Conservation (phyloP, 768 basidiomycete genomes). For the Termitomyces sp. region DNA sequence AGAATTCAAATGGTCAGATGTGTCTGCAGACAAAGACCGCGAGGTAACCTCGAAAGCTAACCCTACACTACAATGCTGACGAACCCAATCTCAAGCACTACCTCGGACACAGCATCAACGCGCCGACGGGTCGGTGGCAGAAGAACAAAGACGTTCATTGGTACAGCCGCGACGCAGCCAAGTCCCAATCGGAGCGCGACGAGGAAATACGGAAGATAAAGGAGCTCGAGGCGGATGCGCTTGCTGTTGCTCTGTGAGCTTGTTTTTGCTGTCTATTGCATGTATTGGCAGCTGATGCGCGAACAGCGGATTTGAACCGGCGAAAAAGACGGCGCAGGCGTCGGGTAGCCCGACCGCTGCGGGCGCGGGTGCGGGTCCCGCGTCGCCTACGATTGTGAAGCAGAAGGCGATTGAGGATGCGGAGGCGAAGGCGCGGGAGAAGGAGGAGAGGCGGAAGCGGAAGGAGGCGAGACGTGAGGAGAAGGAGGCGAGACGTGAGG, state of each 20-base stretch:
- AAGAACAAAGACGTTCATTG: slow-evolving; percentile 97
- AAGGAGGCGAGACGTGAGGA: too few species aligned
- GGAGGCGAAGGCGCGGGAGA: slow-evolving; percentile 26
- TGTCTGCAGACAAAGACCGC: slow-evolving; percentile 88
- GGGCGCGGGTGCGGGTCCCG: neutral
- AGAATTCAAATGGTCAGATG: slow-evolving; percentile 89
- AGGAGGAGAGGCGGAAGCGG: slow-evolving; percentile 44
- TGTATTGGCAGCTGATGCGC: neutral
- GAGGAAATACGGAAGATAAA: slow-evolving; percentile 84
- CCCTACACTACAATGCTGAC: neutral
- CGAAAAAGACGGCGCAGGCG: slow-evolving; percentile 28
- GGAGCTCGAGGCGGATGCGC: slow-evolving; percentile 84
- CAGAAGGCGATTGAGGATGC: slow-evolving; percentile 13
- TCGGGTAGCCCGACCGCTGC: slow-evolving; percentile 18
- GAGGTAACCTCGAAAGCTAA: slow-evolving; percentile 54
- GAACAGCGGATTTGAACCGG: slow-evolving; percentile 66
- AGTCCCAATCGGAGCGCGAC: slow-evolving; percentile 37
- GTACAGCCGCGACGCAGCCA: slow-evolving; percentile 68
- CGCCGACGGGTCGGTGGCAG: slow-evolving; percentile 95
- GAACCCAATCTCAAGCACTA: slow-evolving; percentile 55
- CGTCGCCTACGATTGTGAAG: slow-evolving; percentile 6
- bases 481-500: too few species aligned
- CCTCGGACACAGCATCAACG: slow-evolving; percentile 91
- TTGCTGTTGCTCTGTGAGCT: slow-evolving; percentile 70
- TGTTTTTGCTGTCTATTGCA: neutral